Base-by-base conservation (phyloP, 352 stramenopile species). In the Aphanomyces astaci region DNA sequence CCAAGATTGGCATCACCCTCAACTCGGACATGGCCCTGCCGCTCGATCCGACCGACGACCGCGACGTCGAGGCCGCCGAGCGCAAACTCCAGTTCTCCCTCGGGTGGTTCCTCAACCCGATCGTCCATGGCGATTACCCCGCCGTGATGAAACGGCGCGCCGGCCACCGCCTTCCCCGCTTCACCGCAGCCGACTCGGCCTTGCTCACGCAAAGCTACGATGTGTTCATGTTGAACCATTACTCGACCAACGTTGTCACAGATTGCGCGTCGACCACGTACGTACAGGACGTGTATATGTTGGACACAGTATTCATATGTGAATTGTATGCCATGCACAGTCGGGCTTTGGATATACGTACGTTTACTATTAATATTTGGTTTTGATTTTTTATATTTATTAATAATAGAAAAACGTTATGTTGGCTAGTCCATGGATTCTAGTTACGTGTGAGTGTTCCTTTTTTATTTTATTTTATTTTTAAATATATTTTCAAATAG, bases 141-240 rank as follows among this genome's bases (percentile, higher is more conserved):
- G 53, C 75, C 17, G 78, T 89, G 28, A 98, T 99, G 94, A 83
- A 80, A 36, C 63, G 90, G 39, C 78, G 80, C 48, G 78, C 88
- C 2, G 84, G 89, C 3, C 74, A 80, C 15, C 76, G 84, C 25
- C 73, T 99, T 27, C 94, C 94, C 1, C 49, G 56, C 39, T 98
- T 98, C 71, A 96, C 88, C 33, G 3, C 63, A 1, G 74, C 89
- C 5, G 79, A 98, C 65, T 63, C 82, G 17, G 76, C 75, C 36
- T 43, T 90, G 1, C 64, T 99, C 17, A 82, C 84, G 49, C 84
- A 79, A 24, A 97, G 87, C 46, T 87, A 86, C 66, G 96, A 98
- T 71, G 92, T 98, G 49, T 87, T 98, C 62, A 96, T 96, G 62
- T 75, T 98, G 5, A 98, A 98, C 73, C 89, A 98, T 74, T 98